A percentile compares a stretch with the other conserved stretches of the same genome.
Conservation (phyloP, 2,329 filamentous ascomycete species). For the Teratosphaeria viscida region DNA sequence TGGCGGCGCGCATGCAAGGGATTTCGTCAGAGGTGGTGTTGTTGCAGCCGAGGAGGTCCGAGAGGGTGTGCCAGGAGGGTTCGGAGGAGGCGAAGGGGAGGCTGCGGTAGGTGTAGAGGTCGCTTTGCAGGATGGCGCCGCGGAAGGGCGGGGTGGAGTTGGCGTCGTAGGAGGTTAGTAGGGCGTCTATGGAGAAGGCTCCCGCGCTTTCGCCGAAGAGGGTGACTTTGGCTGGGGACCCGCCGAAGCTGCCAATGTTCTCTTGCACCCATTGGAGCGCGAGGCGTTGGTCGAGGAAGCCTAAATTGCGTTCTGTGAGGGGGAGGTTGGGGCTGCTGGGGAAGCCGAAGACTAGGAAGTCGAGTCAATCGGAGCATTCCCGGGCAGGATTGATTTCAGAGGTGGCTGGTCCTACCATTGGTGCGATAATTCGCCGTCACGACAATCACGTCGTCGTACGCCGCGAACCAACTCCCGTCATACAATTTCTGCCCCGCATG, state of each 20-base stretch:
- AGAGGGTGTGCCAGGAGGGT: conserved; percentile 17
- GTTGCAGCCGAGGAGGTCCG: conserved; percentile 18
- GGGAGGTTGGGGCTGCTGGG: conserved; percentile 27
- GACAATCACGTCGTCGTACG: conserved; percentile 26
- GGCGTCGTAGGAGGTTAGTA: conserved; percentile 21
- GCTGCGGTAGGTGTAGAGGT: conserved; percentile 19
- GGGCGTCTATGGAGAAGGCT: conserved; percentile 22
- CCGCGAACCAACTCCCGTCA: conserved; percentile 24
- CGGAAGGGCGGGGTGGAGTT: conserved; percentile 23
- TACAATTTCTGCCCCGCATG: conserved; percentile 21
- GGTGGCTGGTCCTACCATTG: conserved; percentile 12
- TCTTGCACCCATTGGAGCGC: conserved; percentile 29
- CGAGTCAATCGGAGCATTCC: too few species aligned
- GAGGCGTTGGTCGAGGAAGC: conserved; percentile 29
- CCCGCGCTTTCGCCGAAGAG: conserved; percentile 28
- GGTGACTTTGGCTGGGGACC: conserved; percentile 27
- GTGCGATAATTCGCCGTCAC: conserved; percentile 27
- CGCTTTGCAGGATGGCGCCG: conserved; percentile 24
- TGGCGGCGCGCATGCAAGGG: conserved; percentile 22
- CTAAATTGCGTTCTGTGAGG: conserved; percentile 22
- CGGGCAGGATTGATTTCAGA: too few species aligned
- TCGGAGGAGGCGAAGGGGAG: conserved; percentile 8
- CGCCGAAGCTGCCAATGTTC: conserved; percentile 28
- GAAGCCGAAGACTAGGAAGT: conserved; percentile 30
- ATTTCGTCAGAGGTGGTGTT: conserved; percentile 16